Evolutionary conservation across 225 moss, liverwort and hornwort species (phyloP).

Genomic region (Pseudisothecium myosuroides): DNA sequence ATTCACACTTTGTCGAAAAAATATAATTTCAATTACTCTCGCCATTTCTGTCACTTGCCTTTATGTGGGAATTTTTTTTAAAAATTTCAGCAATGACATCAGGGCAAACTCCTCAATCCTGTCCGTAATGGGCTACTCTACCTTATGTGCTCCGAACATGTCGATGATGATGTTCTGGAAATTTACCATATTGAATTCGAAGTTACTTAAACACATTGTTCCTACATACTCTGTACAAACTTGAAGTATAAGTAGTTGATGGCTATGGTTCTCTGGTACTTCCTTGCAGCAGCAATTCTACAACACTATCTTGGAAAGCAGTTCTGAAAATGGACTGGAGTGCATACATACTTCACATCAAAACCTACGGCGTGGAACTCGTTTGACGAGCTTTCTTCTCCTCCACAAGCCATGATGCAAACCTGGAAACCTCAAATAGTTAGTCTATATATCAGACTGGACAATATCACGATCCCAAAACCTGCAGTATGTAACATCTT

Average conservation of each 20-base stretch:
- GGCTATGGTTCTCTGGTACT: neutral
- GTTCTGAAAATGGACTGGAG: neutral
- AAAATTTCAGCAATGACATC: too few relatives aligned
- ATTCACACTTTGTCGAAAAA: too few relatives aligned
- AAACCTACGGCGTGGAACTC: neutral
- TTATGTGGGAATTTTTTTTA: too few relatives aligned
- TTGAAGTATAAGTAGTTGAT: neutral
- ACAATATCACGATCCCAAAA: neutral
- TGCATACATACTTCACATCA: neutral
- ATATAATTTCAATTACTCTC: too few relatives aligned
- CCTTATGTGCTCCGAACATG: too few relatives aligned
- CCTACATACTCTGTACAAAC: neutral
- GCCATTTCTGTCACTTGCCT: too few relatives aligned
- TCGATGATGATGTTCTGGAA: neutral
- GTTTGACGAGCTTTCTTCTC: neutral
- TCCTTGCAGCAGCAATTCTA: neutral
- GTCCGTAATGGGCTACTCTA: too few relatives aligned
- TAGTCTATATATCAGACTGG: neutral
- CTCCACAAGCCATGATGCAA: conserved; percentile 10
- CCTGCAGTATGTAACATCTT: neutral
- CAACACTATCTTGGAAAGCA: neutral
- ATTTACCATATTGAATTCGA: neutral
- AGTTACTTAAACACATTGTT: neutral
- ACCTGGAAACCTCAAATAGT: neutral
- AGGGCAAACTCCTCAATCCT: too few relatives aligned